Conservation (phyloP, 192 early-diverging fungal species). For the Irineochytrium annulatum region DNA sequence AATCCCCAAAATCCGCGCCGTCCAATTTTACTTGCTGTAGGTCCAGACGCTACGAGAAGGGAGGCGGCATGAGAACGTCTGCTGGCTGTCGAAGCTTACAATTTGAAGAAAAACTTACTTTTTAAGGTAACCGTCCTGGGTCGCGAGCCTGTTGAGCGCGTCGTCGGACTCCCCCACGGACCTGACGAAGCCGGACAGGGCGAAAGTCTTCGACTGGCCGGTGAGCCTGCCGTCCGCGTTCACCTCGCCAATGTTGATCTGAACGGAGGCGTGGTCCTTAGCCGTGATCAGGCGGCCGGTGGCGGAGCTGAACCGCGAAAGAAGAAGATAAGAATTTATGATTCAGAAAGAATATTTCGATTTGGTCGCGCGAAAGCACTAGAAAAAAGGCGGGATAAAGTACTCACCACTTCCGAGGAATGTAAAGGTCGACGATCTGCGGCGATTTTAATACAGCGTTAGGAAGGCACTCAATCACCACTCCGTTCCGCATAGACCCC, state of each 20-base stretch:
- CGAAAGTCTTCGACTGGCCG: conserved; percentile 78
- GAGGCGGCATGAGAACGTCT: background rate
- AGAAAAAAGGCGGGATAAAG: background rate
- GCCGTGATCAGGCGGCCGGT: conserved; percentile 96
- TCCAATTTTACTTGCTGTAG: conserved; percentile 37
- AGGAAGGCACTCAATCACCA: background rate
- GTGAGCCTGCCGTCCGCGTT: conserved; percentile 75
- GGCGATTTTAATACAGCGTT: background rate
- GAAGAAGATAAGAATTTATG: conserved; percentile 1
- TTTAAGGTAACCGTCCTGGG: conserved; percentile 61
- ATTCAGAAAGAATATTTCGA: no score
- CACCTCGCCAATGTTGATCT: conserved; percentile 94
- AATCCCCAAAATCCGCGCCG: background rate
- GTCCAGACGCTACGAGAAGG: conserved; percentile 30
- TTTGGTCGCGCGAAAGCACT: background rate
- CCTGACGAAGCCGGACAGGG: conserved; percentile 90
- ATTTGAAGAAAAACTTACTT: conserved; percentile 36
- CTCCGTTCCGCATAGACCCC: background rate
- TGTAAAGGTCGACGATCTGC: conserved; percentile 83
- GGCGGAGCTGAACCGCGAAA: conserved; percentile 70
- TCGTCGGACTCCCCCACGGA: conserved; percentile 90
- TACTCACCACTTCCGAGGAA: conserved; percentile 88
- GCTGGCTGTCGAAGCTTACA: background rate
- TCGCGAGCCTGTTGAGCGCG: conserved; percentile 91
- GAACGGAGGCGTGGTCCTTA: conserved; percentile 98